Percentiles rank a stretch among this genome's conserved stretches.
These are phyloP conservation scores for Aspergillus bombycis DNA, from an alignment of 2,329 filamentous ascomycete species.

Conservation along the genomic window DNA sequence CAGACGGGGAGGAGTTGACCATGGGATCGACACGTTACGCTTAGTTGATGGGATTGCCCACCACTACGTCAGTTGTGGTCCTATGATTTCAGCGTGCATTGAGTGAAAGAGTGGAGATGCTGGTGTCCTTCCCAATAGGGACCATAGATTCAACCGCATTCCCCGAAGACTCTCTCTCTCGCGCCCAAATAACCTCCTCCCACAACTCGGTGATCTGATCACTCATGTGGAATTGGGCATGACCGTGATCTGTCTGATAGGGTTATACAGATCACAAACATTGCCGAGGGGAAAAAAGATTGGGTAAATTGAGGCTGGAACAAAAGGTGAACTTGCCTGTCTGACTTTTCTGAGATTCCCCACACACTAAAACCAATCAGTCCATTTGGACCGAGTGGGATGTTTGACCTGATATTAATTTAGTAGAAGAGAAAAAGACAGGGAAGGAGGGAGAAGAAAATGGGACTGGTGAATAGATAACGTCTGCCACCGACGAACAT, in stretches of 20 bases:
- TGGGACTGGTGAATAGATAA: background rate
- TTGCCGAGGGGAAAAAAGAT: background rate
- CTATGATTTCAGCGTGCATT: conserved; percentile 29
- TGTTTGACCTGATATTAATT: conserved; percentile 10
- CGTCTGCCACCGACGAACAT: background rate
- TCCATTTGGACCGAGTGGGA: conserved; percentile 10
- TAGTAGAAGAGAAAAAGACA: background rate
- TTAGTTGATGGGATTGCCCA: background rate
- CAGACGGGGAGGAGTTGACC: background rate
- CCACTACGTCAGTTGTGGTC: conserved; percentile 25
- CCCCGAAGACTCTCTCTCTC: background rate
- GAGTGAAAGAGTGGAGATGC: conserved; percentile 13
- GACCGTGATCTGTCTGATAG: background rate
- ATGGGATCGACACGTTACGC: background rate
- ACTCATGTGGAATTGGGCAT: background rate
- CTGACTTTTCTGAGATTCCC: conserved; percentile 13
- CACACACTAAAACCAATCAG: conserved; percentile 16
- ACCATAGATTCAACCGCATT: conserved; percentile 4
- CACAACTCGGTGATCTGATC: background rate
- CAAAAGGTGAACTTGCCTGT: background rate
- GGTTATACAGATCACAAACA: background rate
- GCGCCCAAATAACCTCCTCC: background rate
- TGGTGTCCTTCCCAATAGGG: conserved; percentile 1
- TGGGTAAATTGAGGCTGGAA: background rate
- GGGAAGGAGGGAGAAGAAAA: background rate